Evolutionary conservation across 2,329 filamentous ascomycete genomes (phyloP), one percentile per base, ranked within the genome.

Genomic region (Nemania sp.): DNA sequence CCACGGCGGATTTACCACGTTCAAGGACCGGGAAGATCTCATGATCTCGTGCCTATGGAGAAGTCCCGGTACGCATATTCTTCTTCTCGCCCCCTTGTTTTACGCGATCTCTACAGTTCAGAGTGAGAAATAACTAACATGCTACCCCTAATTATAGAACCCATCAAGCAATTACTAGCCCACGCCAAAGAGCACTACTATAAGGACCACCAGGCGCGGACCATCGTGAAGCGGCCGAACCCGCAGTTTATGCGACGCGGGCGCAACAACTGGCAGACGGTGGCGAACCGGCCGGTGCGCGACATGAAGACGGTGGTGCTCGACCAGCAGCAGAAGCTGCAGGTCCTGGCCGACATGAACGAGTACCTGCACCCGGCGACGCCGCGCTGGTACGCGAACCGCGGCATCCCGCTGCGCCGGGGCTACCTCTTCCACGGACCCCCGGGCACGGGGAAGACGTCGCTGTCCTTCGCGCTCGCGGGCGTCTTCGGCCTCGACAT

Each of bases 401-500:
- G 88, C 2, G 89, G 89, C 0, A 90, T 93, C 24, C 89, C 89
- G 0, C 84, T 92, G 47, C 79, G 90, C 0, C 74, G 90, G 24
- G 90, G 90, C 0, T 93, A 92, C 63, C 78, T 93, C 0, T 90
- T 93, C 60, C 80, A 90, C 62, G 89, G 90, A 0, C 87, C 87
- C 0, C 88, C 88, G 0, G 88, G 88, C 0, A 90, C 86, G 0
- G 88, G 88, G 17, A 91, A 91, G 70, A 89, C 84, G 0, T 84
- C 80, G 24, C 77, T 89, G 12, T 85, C 81, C 0, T 85, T 86
- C 63, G 84, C 85, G 0, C 70, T 89, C 7, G 85, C 86, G 0
- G 84, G 84, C 1, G 76, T 84, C 1, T 87, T 89, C 56, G 81
- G 82, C 1, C 77, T 89, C 1, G 80, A 87, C 57, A 85, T 89